phyloP scores from a whole-genome alignment of 495 filamentous ascomycete genomes.

The Penicillium salamii region DNA sequence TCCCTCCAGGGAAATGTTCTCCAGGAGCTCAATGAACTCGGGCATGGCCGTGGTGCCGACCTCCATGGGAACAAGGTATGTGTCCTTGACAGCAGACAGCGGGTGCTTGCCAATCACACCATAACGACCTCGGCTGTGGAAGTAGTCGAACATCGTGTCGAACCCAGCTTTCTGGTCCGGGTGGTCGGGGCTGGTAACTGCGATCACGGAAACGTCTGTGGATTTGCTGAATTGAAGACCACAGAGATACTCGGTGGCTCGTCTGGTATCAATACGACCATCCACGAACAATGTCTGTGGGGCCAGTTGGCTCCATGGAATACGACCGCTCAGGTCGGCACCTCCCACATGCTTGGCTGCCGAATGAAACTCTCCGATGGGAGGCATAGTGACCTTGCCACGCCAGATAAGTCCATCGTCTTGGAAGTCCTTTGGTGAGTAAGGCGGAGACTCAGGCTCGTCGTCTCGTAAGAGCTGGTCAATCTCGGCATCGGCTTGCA shows the following conservation, averaged over 20 bases:
- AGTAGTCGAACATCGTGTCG: slow-evolving; percentile 73
- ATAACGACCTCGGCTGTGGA: slow-evolving; percentile 70
- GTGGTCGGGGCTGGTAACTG: slow-evolving; percentile 55
- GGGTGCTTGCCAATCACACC: slow-evolving; percentile 75
- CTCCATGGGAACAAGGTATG: slow-evolving; percentile 73
- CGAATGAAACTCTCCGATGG: slow-evolving; percentile 68
- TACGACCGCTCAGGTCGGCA: slow-evolving; percentile 58
- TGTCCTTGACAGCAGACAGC: slow-evolving; percentile 66
- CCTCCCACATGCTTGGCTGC: slow-evolving; percentile 83
- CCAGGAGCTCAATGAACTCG: slow-evolving; percentile 74
- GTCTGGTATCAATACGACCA: slow-evolving; percentile 75
- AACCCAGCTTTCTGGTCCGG: slow-evolving; percentile 54
- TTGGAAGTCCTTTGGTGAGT: slow-evolving; percentile 73
- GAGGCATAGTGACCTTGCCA: slow-evolving; percentile 73
- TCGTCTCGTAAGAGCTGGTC: slow-evolving; percentile 85
- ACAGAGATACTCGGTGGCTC: slow-evolving; percentile 86
- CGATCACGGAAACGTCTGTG: slow-evolving; percentile 71
- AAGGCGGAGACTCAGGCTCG: slow-evolving; percentile 78
- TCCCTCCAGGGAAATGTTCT: slow-evolving; percentile 67
- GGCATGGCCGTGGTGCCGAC: slow-evolving; percentile 56
- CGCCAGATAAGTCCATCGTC: slow-evolving; percentile 73
- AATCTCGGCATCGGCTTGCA: slow-evolving; percentile 79
- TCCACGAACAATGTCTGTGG: slow-evolving; percentile 68
- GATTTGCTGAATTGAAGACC: slow-evolving; percentile 68
- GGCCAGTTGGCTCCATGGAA: slow-evolving; percentile 69